phyloP scores from a whole-genome alignment of 2,329 filamentous ascomycete species.

The Colletotrichum echinochloae region DNA sequence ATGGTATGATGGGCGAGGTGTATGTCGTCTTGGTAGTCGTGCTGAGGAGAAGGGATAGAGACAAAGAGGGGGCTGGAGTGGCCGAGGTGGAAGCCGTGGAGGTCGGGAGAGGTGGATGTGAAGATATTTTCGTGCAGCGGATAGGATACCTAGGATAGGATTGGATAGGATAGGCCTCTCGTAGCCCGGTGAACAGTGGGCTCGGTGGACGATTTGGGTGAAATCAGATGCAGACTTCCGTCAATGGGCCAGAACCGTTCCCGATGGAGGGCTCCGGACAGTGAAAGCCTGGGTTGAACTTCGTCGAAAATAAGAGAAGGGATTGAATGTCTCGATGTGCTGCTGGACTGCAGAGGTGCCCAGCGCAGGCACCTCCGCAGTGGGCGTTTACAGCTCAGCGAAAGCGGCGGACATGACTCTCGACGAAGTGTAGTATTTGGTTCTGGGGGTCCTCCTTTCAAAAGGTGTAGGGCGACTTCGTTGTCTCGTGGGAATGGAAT shows the following conservation, averaged over 20 bases:
- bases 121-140: constrained; percentile 22
- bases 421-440: constrained; percentile 73
- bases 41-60: neutral
- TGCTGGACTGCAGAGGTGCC: constrained; percentile 84
- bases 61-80: neutral
- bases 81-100: constrained; percentile 15
- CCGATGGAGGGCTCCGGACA: constrained; percentile 52
- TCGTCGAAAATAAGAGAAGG: constrained; percentile 65
- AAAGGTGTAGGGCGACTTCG: constrained; percentile 67
- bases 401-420: constrained; percentile 78
- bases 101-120: constrained; percentile 12
- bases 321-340: constrained; percentile 79
- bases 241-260: constrained; percentile 51
- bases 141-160: too few species aligned
- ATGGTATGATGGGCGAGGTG: neutral
- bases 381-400: constrained; percentile 93
- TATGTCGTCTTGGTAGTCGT: neutral
- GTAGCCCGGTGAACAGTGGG: constrained; percentile 34
- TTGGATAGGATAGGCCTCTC: constrained; percentile 34
- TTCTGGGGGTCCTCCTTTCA: constrained; percentile 46
- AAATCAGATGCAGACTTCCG: constrained; percentile 55
- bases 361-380: constrained; percentile 69
- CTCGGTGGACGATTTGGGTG: constrained; percentile 26
- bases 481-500: constrained; percentile 63
- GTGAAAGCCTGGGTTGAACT: constrained; percentile 70